Base-by-base conservation (phyloP, 139 green algal genomes). In the Trebouxia sp. region DNA sequence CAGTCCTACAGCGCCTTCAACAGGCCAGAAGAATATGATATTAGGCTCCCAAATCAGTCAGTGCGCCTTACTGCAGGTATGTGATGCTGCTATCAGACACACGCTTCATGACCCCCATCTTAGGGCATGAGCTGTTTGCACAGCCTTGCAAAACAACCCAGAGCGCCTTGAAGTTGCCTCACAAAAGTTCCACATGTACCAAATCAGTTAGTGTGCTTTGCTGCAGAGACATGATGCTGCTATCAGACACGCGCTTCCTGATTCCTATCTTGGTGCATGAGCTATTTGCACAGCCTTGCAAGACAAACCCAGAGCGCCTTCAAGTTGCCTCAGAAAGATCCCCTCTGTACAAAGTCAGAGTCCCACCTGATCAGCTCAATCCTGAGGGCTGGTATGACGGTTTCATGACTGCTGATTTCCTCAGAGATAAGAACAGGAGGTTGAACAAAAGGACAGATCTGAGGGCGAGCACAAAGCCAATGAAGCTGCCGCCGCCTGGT, bases 281-380 rank as follows among this genome's bases (percentile, higher is more conserved):
- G 69, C 55, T 77, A 10, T 17, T n/a, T 22, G 26, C 41, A 39
- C 12, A 37, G 3, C 39, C 69, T 24, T 77, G 69, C 12, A 55
- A 37, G 8, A 39, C 22, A 28, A 41, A 77, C 24, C 69, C 69
- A 3, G 24, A 77, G 42, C n/a, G 50, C 22, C n/a, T n/a, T n/a
- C n/a, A n/a, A n/a, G n/a, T n/a, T n/a, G n/a, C n/a, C n/a, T n/a
- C n/a, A n/a, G n/a, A n/a, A n/a, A n/a, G 62, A 11, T 39, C 69
- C 11, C 41, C 39, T 10, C 75, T 91, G 26, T 89, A 88, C 35
- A 74, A 43, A 3, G 65, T 82, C 17, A 39, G 75, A 37, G 41
- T 95, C 65, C 87, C 93, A 0, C 93, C 93, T 0, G 93, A 97
- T 76, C 88, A 94, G 83, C 85, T 96, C 14, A 96, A 97, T 74